These are phyloP conservation scores for Circinella minor DNA, from an alignment of 371 early-diverging fungal genomes.

Conservation along the genomic window DNA sequence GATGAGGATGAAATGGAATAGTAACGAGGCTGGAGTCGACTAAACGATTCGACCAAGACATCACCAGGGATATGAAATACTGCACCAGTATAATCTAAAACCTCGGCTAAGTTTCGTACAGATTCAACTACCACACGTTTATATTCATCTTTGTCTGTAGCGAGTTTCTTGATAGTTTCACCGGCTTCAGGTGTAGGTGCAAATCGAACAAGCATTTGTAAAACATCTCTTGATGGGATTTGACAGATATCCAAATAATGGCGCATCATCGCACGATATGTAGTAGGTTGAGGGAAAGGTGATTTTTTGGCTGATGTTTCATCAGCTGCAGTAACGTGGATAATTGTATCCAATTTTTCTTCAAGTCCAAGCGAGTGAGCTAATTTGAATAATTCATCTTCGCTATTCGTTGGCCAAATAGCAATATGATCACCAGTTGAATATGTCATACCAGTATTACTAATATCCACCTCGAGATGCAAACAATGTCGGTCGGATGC, in stretches of 20 bases:
- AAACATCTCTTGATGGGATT: conserved; percentile 59
- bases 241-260: conserved; percentile 87
- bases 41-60: conserved; percentile 75
- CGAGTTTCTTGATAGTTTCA: conserved; percentile 54
- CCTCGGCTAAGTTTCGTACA: conserved; percentile 63
- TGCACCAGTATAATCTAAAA: conserved; percentile 41
- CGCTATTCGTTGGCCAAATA: conserved; percentile 84
- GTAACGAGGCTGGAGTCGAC: conserved; percentile 84
- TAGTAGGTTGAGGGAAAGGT: conserved; percentile 85
- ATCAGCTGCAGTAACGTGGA: conserved; percentile 61
- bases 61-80: conserved; percentile 57
- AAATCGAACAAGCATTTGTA: conserved; percentile 52
- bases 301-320: conserved; percentile 59
- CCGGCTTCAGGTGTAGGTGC: conserved; percentile 54
- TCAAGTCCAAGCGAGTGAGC: conserved; percentile 60
- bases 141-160: conserved; percentile 71
- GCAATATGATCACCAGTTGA: conserved; percentile 92
- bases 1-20: conserved; percentile 92
- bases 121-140: conserved; percentile 57
- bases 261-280: conserved; percentile 80
- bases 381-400: conserved; percentile 66
- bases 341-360: conserved; percentile 63
- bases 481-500: conserved; percentile 76
- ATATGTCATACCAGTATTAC: conserved; percentile 77
- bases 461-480: conserved; percentile 88